phyloP scores from a whole-genome alignment of 768 basidiomycete species.

The Phallus indusiatus region DNA sequence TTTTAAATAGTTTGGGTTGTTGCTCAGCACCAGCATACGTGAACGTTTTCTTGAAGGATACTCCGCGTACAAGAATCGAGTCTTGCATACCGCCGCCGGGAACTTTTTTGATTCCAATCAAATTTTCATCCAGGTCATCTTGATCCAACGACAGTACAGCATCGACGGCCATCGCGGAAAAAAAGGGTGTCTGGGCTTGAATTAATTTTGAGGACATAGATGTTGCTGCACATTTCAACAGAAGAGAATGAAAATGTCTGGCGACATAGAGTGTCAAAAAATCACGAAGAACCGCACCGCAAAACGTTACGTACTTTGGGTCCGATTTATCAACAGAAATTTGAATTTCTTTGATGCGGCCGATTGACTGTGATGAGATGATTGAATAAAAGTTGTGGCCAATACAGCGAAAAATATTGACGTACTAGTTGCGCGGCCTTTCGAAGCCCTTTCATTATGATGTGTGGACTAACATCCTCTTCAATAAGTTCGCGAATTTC shows the following conservation, averaged over 20 bases:
- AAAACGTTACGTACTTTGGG: conserved; percentile 55
- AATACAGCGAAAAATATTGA: conserved; percentile 12
- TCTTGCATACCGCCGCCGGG: conserved; percentile 98
- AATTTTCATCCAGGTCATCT: conserved; percentile 85
- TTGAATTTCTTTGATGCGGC: conserved; percentile 84
- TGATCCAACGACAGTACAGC: conserved; percentile 90
- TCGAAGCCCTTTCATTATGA: conserved; percentile 95
- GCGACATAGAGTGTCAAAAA: background rate
- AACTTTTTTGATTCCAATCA: conserved; percentile 97
- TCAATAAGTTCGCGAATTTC: conserved; percentile 88
- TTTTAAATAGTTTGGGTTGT: conserved; percentile 85
- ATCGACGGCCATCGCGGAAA: conserved; percentile 97
- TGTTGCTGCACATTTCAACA: conserved; percentile 94
- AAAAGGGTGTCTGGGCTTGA: conserved; percentile 97
- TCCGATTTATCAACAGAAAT: conserved; percentile 83
- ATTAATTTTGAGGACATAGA: conserved; percentile 99
- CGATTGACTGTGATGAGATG: conserved; percentile 51
- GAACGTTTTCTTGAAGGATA: conserved; percentile 99
- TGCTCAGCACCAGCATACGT: conserved; percentile 99
- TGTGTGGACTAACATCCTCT: conserved; percentile 94
- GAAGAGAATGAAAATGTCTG: conserved; percentile 87
- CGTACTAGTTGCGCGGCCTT: conserved; percentile 78
- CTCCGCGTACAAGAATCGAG: conserved; percentile 79
- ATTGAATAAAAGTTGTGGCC: background rate
- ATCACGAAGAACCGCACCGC: background rate